Evolutionary conservation across 345 rosid genomes (phyloP).

Genomic region (Bruguiera sexangula): DNA sequence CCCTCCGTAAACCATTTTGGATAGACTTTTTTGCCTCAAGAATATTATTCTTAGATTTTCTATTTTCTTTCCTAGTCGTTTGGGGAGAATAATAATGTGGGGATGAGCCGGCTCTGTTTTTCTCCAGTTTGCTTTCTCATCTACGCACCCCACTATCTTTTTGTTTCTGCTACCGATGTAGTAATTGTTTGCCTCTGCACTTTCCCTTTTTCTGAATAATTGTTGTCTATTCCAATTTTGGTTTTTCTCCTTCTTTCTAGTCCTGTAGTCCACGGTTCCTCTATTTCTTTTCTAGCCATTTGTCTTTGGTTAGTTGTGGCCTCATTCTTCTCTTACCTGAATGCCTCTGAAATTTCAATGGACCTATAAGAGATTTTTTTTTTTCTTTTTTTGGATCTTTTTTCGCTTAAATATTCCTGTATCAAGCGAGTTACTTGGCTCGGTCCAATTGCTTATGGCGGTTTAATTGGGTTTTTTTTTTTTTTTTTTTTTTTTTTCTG

Average conservation of each 20-base stretch:
- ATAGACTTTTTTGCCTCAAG: neutral
- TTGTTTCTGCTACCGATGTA: slow-evolving; percentile 20
- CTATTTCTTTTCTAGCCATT: neutral
- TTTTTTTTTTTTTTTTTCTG: neutral
- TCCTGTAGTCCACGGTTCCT: neutral
- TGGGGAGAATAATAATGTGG: too few species aligned
- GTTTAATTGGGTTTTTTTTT: slow-evolving; percentile 6
- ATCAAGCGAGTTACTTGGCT: neutral
- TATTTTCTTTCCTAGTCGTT: neutral
- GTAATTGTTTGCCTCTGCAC: slow-evolving; percentile 12
- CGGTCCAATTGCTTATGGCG: neutral
- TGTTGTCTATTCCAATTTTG: slow-evolving; percentile 8
- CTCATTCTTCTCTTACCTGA: neutral
- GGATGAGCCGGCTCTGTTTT: neutral
- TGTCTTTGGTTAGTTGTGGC: neutral
- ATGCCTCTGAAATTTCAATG: neutral
- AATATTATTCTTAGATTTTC: slow-evolving; percentile 11
- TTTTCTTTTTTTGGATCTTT: neutral
- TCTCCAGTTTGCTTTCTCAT: slow-evolving; percentile 17
- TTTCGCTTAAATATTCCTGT: neutral
- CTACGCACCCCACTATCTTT: slow-evolving; percentile 20
- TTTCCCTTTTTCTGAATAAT: slow-evolving; percentile 9
- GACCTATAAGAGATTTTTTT: neutral
- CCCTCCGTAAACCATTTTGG: neutral
- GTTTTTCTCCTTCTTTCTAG: neutral